Evolutionary conservation across 331 rosid species (phyloP), one percentile per base, ranked within the genome.

Genomic region (Pyracantha coccinea): DNA sequence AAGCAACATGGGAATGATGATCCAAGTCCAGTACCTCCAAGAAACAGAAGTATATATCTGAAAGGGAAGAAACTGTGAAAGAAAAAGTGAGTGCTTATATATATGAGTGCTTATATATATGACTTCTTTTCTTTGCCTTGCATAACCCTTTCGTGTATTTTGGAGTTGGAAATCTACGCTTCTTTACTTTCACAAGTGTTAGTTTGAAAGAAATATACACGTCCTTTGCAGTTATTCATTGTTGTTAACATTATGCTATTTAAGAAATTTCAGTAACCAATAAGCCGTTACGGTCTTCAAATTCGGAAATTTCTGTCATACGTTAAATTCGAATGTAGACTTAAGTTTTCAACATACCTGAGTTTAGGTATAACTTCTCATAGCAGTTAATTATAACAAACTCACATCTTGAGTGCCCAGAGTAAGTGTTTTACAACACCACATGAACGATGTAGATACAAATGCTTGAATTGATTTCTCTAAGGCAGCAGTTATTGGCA

Each of bases 1-100:
- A 86, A 86, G 80, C 83, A 80, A 70, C 80, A 80, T 66, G 88
- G 77, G 59, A 74, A 72, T 75, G 93, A 84, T 54, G 87, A 88
- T 77, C 80, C 72, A 12, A 81, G 77, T 68, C 82, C 87, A 71
- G 41, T 50, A 50, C 84, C 59, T 74, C 84, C 57, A 85, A 69
- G 78, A 82, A 78, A 75, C 83, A 78, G 67, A 76, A 73, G 45
- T 73, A 75, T 45, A 54, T 70, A 32, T 80, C 90, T 17, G 90
- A 77, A 66, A 82, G 88, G 81, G 84, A 84, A 74, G 87, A 86
- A 50, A 74, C 83, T 33, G 84, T 84, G 54, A 88, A 88, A 80
- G 92, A 84, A 82, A 33, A 33, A 2, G 41, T 35, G 44, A 35
- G 44, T 35, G 1, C 44, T 41, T 41, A 41, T 35, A 35, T 29